A percentile compares a stretch with the other conserved stretches of the same genome.
Evolutionary conservation across 2,329 filamentous ascomycete species (phyloP).

Genomic region (Byssoonygena ceratinophila): DNA sequence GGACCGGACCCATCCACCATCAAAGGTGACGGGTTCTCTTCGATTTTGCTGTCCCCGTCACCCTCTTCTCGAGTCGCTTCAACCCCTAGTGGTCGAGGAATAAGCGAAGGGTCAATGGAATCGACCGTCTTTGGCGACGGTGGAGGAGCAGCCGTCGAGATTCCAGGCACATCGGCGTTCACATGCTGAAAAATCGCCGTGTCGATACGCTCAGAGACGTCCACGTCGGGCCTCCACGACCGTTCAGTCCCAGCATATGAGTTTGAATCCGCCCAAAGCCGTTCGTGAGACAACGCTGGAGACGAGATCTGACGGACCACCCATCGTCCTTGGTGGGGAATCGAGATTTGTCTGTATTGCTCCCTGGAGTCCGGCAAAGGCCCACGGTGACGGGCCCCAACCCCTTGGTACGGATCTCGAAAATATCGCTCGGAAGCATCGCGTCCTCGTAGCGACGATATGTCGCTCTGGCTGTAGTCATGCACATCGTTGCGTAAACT

Average conservation of each 20-base stretch:
- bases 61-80: background rate
- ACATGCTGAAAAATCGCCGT: background rate
- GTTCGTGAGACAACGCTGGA: background rate
- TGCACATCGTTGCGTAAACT: background rate
- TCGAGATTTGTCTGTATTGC: background rate
- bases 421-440: background rate
- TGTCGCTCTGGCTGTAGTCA: background rate
- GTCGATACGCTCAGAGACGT: background rate
- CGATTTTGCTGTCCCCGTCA: background rate
- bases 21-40: background rate
- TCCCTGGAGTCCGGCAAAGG: background rate
- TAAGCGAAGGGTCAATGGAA: constrained; percentile 8
- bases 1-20: background rate
- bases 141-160: background rate
- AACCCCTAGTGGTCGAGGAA: constrained; percentile 6
- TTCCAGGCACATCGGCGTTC: background rate
- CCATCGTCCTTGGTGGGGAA: background rate
- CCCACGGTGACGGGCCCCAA: background rate
- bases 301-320: constrained; percentile 2
- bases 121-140: constrained; percentile 5
- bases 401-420: background rate
- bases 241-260: constrained; percentile 1
- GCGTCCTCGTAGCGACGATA: background rate
- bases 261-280: background rate
- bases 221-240: background rate